These are phyloP conservation scores for Penicillium samsonianum DNA, from an alignment of 495 filamentous ascomycete genomes.

Conservation along the genomic window DNA sequence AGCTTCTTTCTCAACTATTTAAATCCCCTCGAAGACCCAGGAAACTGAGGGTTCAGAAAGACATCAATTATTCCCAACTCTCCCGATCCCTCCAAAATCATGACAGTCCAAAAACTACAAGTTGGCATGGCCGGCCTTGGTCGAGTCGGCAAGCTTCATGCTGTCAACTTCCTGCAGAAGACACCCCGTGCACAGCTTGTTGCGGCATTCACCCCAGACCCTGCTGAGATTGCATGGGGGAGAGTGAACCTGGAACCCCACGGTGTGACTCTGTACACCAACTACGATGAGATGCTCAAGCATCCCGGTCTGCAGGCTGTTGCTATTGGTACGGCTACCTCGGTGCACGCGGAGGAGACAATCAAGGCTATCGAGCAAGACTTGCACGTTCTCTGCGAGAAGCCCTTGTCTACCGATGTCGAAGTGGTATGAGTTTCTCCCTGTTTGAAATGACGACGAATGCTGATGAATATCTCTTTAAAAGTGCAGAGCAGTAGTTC, in stretches of 20 bases:
- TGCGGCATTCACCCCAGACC: conserved; percentile 44
- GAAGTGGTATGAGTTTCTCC: conserved; percentile 40
- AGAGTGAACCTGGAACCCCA: conserved; percentile 38
- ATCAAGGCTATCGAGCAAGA: conserved; percentile 49
- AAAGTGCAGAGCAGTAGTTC: conserved; percentile 24
- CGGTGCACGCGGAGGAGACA: conserved; percentile 49
- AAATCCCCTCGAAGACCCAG: conserved; percentile 7
- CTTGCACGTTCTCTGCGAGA: conserved; percentile 55
- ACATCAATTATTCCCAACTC: neutral
- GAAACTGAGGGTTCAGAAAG: neutral
- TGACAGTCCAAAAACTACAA: conserved; percentile 38
- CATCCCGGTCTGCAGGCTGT: conserved; percentile 50
- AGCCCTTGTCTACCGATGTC: conserved; percentile 44
- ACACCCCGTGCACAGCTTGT: conserved; percentile 49
- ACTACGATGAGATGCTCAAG: conserved; percentile 53
- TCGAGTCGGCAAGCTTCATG: conserved; percentile 52
- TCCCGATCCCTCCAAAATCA: conserved; percentile 19
- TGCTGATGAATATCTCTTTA: neutral
- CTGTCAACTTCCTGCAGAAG: conserved; percentile 42
- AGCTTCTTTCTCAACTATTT: conserved; percentile 2
- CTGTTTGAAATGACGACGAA: neutral
- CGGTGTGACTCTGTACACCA: conserved; percentile 40
- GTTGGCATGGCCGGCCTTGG: conserved; percentile 51
- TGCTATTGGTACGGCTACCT: conserved; percentile 47
- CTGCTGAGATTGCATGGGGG: conserved; percentile 45